These are phyloP conservation scores for Neocallimastix lanati DNA, from an alignment of 192 early-diverging fungal species.

Conservation along the genomic window DNA sequence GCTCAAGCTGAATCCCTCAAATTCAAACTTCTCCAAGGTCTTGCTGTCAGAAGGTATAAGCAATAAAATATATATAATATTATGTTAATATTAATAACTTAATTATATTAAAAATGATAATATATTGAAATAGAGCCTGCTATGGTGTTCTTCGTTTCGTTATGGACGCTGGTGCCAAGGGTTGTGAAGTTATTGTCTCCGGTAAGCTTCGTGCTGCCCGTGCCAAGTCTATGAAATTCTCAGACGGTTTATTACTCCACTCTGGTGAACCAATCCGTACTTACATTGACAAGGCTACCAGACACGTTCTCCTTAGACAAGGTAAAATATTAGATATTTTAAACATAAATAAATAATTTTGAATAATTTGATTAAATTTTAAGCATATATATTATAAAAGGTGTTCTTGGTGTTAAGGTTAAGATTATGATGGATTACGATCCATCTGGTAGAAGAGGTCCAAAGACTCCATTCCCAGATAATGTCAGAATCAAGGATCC, in stretches of 20 bases:
- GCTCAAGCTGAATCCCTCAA: slow-evolving; percentile 97
- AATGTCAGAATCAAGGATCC: slow-evolving; percentile 56
- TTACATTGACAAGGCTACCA: slow-evolving; percentile 87
- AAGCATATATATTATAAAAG: too few relatives aligned
- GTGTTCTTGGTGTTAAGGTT: slow-evolving; percentile 96
- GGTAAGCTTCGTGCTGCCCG: slow-evolving; percentile 99
- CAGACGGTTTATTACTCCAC: slow-evolving; percentile 99
- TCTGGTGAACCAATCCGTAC: slow-evolving; percentile 94
- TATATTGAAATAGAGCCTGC: slow-evolving; percentile 73
- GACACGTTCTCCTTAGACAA: slow-evolving; percentile 95
- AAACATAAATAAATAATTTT: too few relatives aligned
- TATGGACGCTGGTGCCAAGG: slow-evolving; percentile 99
- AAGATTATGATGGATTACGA: slow-evolving; percentile 79
- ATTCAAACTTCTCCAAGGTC: slow-evolving; percentile 91
- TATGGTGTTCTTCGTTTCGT: slow-evolving; percentile 97
- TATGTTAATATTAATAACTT: too few relatives aligned
- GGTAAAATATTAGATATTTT: too few relatives aligned
- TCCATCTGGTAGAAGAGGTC: slow-evolving; percentile 78
- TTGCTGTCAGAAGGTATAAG: slow-evolving; percentile 86
- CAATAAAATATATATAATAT: too few relatives aligned
- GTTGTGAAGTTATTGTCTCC: slow-evolving; percentile 95
- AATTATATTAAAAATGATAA: too few relatives aligned
- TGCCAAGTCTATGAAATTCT: slow-evolving; percentile 99
- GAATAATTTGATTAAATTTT: too few relatives aligned
- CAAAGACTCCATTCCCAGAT: slow-evolving; percentile 91